A percentile compares a stretch with the other conserved stretches of the same genome.
phyloP scores from a whole-genome alignment of 1,284 basidiomycete genomes.

The Ustilago xerochloae region DNA sequence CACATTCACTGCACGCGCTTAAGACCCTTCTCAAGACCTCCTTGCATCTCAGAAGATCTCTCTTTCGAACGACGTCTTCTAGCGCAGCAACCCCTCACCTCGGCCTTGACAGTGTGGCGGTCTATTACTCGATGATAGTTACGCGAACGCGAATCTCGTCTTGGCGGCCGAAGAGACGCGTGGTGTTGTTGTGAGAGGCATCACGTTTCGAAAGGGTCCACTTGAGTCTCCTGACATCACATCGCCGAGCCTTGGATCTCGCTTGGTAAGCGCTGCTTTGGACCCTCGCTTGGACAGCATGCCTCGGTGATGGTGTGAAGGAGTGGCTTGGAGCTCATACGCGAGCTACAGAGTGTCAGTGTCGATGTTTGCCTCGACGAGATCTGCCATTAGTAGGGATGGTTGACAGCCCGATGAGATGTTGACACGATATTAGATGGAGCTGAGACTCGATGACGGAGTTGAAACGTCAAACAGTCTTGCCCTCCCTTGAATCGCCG shows the following conservation, averaged over 20 bases:
- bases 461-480: too few relatives aligned
- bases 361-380: neutral
- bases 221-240: slow-evolving; percentile 19
- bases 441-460: too few relatives aligned
- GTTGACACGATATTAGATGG: too few relatives aligned
- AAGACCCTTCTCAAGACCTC: too few relatives aligned
- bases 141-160: too few relatives aligned
- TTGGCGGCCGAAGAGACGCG: too few relatives aligned
- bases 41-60: slow-evolving; percentile 2
- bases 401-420: neutral
- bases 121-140: too few relatives aligned
- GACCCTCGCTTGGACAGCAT: slow-evolving; percentile 13
- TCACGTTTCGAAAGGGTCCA: neutral
- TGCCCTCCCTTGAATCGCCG: too few relatives aligned
- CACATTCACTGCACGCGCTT: slow-evolving; percentile 4
- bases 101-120: too few relatives aligned
- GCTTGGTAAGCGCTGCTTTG: slow-evolving; percentile 6
- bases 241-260: slow-evolving; percentile 20
- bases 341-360: neutral
- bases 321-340: neutral
- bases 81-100: slow-evolving; percentile 8
- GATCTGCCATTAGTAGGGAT: neutral
- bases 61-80: slow-evolving; percentile 6
- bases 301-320: slow-evolving; percentile 17
- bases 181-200: neutral